Evolutionary conservation across 139 green algal species (phyloP), one percentile per base, ranked within the genome.

Genomic region (Micractinium sp.): DNA sequence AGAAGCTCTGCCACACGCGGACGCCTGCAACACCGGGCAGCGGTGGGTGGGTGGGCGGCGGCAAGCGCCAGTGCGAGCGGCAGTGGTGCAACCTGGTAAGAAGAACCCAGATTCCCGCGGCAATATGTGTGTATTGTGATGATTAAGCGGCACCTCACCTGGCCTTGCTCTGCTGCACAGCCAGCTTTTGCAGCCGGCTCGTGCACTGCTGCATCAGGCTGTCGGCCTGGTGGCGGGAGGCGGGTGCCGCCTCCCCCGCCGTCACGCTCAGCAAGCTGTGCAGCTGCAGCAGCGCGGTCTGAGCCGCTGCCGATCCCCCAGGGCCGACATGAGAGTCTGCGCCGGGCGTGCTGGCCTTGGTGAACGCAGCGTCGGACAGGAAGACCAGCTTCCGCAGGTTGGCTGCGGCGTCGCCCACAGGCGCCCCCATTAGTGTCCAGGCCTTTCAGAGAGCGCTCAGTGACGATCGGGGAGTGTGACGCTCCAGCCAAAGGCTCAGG

Each of bases 251-350:
- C 47, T 56, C 47, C n/a, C 20, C 80, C 27, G 88, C 84, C 12
- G 56, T 73, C 36, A 87, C 69, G n/a, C 76, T 89, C 22, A 91
- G 88, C n/a, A 91, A n/a, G 69, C 81, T 79, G 20, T 88, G 88
- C 85, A 91, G 88, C 15, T 84, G 84, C 77, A 91, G 33, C 38
- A 91, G 88, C 5, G 82, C 56, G 5, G 23, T 88, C 33, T 89
- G 38, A 0, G 88, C 88, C 0, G 38, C n/a, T 1, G 20, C 12
- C 33, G 75, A 4, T 14, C 38, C 56, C 22, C n/a, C 22, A 3
- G 85, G 41, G 4, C 63, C 83, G 63, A 5, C 63, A 71, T 25
- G 9, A 2, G 63, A 25, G 22, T 71, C 63, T 41, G 83, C 27
- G 2, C 66, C 66, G 13, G 63, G 19, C 0, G 41, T 15, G 31